These are phyloP conservation scores for Samsoniella hepiali DNA, from an alignment of 2,329 filamentous ascomycete genomes.

Conservation along the genomic window DNA sequence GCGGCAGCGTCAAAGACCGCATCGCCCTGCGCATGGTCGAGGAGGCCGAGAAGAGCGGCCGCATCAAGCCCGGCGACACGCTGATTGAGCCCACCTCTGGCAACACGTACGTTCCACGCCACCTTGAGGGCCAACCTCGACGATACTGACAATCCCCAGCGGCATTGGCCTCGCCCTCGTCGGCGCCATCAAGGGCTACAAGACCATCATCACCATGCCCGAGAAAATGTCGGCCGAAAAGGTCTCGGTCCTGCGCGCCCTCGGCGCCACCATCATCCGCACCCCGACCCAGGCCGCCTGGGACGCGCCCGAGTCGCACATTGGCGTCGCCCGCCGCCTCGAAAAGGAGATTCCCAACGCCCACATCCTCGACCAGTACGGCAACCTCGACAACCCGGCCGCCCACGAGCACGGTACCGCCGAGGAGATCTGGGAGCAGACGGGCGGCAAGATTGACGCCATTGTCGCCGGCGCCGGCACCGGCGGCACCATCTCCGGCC, in stretches of 20 bases:
- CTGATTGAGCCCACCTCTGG: constrained; percentile 97
- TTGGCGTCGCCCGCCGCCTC: constrained; percentile 84
- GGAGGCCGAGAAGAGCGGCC: constrained; percentile 83
- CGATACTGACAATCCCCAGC: constrained; percentile 33
- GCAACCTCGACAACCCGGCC: constrained; percentile 84
- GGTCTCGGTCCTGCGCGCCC: constrained; percentile 86
- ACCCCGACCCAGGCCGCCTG: constrained; percentile 94
- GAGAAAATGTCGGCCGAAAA: constrained; percentile 99
- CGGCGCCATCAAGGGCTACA: constrained; percentile 94
- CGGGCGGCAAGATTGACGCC: constrained; percentile 74
- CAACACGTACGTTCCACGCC: constrained; percentile 62
- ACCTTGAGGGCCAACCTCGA: background rate
- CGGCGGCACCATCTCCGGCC: constrained; percentile 89
- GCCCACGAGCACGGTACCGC: constrained; percentile 94
- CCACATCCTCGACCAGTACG: constrained; percentile 96
- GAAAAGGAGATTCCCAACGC: constrained; percentile 96
- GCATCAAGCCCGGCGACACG: constrained; percentile 95
- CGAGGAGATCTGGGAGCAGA: constrained; percentile 94
- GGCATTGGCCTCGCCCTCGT: constrained; percentile 94
- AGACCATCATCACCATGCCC: constrained; percentile 95
- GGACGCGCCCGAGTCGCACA: constrained; percentile 93
- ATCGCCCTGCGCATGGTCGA: constrained; percentile 98
- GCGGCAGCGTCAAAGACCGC: constrained; percentile 89
- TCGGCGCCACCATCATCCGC: constrained; percentile 95
- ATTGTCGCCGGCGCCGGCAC: constrained; percentile 92